Base-by-base conservation (phyloP, 148 eudicot genomes). In the Chenopodium album region DNA sequence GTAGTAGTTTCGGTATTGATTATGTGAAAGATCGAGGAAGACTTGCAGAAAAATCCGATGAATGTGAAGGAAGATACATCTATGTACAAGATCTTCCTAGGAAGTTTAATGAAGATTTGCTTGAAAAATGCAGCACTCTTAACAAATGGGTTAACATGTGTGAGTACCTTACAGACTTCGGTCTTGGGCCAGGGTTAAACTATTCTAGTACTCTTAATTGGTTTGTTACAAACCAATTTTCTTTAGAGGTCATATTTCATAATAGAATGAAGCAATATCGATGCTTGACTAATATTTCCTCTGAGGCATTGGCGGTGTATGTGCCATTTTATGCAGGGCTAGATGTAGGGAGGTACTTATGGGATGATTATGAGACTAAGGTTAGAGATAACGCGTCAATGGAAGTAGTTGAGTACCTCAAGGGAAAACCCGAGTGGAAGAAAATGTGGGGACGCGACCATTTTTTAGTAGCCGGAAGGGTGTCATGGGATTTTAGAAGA, bases 401-500 rank as follows among this genome's bases (percentile, higher is more conserved):
- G 2, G 91, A 86, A 23, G 20, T 94, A 16, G 88, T 81, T 4
- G 76, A 88, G 44, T 92, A 87, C 88, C 85, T 94, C 0, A 85
- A 76, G 71, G 74, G 44, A 20, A 87, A 79, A 62, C 91, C 95
- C 6, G 97, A 94, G 77, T 94, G 98, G 98, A 20, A 72, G 11
- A 48, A 7, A 23, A 84, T 89, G 88, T 70, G 48, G 28, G 98
- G 98, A 0, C 82, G 73, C 32, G 97, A 94, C 71, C 98, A 94
- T 80, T 94, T 94, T 85, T 11, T 92, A 7, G 91, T 92, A 0
- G 88, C 93, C 0, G 98, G 98, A 9, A 76, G 97, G 64, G 90
- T 93, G 2, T 86, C 97, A 12, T 93, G 98, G 98, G 98, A 93
- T 86, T 93, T 94, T 52, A 85, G 97, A 26, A 76, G 98, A 77